Percentiles rank a stretch among this genome's conserved stretches.
Evolutionary conservation across 2,329 filamentous ascomycete genomes (phyloP).

Genomic region (Aspergillus flavus): DNA sequence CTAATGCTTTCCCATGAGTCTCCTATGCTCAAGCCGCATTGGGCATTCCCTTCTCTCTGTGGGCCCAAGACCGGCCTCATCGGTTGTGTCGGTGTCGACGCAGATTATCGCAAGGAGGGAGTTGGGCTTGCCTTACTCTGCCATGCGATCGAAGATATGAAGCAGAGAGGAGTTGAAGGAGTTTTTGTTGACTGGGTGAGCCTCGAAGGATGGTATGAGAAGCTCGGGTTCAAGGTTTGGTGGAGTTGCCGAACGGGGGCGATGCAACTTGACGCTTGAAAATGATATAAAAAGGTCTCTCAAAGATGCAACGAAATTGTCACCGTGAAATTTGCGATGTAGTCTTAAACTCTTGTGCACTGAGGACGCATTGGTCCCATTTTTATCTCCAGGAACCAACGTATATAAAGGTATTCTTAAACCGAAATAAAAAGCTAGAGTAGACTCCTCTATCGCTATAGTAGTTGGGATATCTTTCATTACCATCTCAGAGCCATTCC

Average conservation of each 20-base stretch:
- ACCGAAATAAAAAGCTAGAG: background rate
- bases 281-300: background rate
- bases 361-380: background rate
- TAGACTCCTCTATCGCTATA: background rate
- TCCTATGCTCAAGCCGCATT: slow-evolving; percentile 33
- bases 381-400: background rate
- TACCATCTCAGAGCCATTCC: background rate
- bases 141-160: slow-evolving; percentile 49
- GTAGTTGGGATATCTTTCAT: background rate
- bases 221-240: slow-evolving; percentile 44
- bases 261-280: slow-evolving; percentile 12
- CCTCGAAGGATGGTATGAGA: slow-evolving; percentile 49
- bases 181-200: slow-evolving; percentile 51
- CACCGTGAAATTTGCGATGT: background rate
- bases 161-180: slow-evolving; percentile 42
- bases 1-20: slow-evolving; percentile 45
- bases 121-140: slow-evolving; percentile 47
- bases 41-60: slow-evolving; percentile 46
- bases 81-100: slow-evolving; percentile 49
- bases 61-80: slow-evolving; percentile 48
- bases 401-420: background rate
- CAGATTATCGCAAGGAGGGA: slow-evolving; percentile 39
- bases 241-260: slow-evolving; percentile 43
- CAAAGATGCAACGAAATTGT: background rate
- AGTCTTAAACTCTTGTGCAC: background rate